Conservation (phyloP, 306 rosid species). For the Ammopiptanthus mongolicus region DNA sequence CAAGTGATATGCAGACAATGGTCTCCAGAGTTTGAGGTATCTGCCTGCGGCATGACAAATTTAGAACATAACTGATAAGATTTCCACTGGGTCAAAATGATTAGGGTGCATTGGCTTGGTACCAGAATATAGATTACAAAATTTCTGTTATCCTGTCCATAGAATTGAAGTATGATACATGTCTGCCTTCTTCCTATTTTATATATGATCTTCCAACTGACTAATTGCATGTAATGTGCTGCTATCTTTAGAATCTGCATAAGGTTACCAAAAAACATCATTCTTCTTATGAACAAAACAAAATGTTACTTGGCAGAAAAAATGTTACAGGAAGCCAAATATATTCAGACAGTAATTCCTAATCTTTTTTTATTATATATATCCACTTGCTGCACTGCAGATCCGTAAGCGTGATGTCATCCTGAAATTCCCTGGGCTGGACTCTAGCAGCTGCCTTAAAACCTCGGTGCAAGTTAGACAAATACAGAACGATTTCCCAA, state of each 20-base stretch:
- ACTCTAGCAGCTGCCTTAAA: conserved; percentile 34
- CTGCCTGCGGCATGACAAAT: not conserved
- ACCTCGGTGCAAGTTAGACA: conserved; percentile 62
- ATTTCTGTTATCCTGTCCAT: not conserved
- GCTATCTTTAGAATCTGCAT: not conserved
- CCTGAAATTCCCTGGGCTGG: conserved; percentile 67
- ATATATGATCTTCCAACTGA: not conserved
- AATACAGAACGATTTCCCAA: conserved; percentile 59
- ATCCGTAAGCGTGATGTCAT: conserved; percentile 77
- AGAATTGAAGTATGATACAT: not conserved
- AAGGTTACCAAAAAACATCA: not conserved
- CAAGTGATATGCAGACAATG: not conserved
- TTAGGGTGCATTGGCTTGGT: not conserved
- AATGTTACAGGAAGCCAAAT: not conserved
- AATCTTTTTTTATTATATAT: not conserved
- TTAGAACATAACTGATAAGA: not conserved
- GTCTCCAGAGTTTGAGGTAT: not conserved
- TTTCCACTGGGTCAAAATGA: not conserved
- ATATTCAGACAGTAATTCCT: not conserved
- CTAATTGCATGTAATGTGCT: not conserved
- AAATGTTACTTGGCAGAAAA: not conserved
- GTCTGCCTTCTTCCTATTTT: not conserved
- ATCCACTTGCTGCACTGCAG: conserved; percentile 37
- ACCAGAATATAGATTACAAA: not conserved
- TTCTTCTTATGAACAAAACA: not conserved